These are phyloP conservation scores for Rheum nobile DNA, from an alignment of 148 eudicot species.

Conservation along the genomic window DNA sequence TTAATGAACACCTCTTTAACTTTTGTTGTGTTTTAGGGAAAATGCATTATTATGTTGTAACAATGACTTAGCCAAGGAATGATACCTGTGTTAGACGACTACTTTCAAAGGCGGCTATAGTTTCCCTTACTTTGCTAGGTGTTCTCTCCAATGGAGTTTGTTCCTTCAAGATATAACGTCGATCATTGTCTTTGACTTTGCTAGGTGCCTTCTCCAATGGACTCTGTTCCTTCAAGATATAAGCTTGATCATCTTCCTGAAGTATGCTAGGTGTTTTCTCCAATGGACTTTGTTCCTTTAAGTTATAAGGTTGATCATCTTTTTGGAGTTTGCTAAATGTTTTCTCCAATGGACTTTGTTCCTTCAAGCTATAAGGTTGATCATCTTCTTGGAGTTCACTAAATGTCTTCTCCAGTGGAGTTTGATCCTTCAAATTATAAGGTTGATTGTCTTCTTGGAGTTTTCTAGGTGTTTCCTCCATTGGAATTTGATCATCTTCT, in stretches of 20 bases:
- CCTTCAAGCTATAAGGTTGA: not conserved
- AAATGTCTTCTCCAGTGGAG: not conserved
- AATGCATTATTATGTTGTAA: conserved; percentile 2
- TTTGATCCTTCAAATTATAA: conserved; percentile 14
- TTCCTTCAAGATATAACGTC: not conserved
- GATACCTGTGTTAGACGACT: conserved; percentile 46
- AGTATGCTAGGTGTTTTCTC: not conserved
- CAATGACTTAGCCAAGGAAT: conserved; percentile 11
- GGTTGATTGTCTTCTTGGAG: conserved; percentile 15
- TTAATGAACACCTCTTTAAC: conserved; percentile 13
- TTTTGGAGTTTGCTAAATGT: conserved; percentile 20
- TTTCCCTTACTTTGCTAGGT: conserved; percentile 53
- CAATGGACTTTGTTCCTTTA: not conserved
- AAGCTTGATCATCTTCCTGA: not conserved
- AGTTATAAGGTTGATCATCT: not conserved
- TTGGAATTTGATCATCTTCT: not conserved
- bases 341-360: conserved; percentile 30
- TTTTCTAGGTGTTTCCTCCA: not conserved
- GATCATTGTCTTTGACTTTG: not conserved
- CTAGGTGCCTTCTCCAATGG: not conserved
- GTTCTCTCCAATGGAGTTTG: conserved; percentile 26
- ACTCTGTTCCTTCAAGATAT: not conserved
- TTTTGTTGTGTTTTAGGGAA: not conserved
- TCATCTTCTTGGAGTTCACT: not conserved
- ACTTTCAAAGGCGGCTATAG: conserved; percentile 64